Conservation (phyloP, 371 early-diverging fungal species). For the Sporodiniella umbellata region DNA sequence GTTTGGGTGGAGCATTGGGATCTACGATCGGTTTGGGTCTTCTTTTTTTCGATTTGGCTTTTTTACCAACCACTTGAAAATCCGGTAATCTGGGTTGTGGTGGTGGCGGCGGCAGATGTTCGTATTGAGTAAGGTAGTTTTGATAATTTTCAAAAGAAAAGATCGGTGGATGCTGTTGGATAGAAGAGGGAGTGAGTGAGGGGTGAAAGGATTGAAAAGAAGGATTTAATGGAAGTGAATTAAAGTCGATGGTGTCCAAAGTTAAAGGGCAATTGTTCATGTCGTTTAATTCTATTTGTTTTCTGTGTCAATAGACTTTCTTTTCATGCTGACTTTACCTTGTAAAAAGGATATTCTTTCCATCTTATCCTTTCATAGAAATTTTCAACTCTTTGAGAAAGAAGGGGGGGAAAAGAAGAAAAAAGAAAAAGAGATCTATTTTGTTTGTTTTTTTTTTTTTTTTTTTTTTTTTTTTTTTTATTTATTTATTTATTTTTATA, state of each 20-base stretch:
- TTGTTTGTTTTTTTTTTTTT: too few species aligned
- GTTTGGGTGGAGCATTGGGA: conserved; percentile 49
- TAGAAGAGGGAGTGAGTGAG: background rate
- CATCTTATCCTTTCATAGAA: background rate
- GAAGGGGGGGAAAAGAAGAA: background rate
- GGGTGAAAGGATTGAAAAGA: conserved; percentile 8
- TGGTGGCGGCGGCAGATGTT: conserved; percentile 5
- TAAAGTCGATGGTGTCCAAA: background rate
- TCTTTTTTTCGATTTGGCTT: conserved; percentile 17
- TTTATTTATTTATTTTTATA: too few species aligned
- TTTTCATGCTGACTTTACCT: background rate
- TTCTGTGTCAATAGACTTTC: background rate
- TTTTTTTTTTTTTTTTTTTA: too few species aligned
- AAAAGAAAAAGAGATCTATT: background rate
- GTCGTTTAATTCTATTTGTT: background rate
- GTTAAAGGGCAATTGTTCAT: background rate
- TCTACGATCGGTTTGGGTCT: conserved; percentile 17
- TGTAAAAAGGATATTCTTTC: background rate
- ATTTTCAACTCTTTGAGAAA: background rate
- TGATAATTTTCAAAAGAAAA: too few species aligned
- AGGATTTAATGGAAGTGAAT: conserved; percentile 9
- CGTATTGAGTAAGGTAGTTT: too few species aligned
- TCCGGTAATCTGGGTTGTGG: background rate
- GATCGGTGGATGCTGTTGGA: too few species aligned
- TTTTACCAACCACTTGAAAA: conserved; percentile 8